These are phyloP conservation scores for Spencermartinsiella europaea DNA, from an alignment of 805 yeast species.

Conservation along the genomic window DNA sequence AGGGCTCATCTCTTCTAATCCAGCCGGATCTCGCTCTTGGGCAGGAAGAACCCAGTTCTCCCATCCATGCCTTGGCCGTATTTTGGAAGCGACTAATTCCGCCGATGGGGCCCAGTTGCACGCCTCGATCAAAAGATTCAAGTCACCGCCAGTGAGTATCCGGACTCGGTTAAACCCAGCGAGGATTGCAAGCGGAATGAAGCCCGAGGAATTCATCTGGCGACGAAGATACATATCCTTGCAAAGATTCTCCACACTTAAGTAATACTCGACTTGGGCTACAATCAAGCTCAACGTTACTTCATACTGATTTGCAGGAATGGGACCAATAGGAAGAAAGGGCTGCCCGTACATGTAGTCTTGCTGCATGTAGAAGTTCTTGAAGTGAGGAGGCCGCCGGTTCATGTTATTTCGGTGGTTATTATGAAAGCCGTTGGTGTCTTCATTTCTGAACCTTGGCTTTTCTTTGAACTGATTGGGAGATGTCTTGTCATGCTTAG, in stretches of 20 bases:
- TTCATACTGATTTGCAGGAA: conserved; percentile 19
- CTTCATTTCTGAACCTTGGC: conserved; percentile 5
- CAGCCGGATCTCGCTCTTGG: conserved; percentile 43
- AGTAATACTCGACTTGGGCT: conserved; percentile 82
- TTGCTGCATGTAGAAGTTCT: conserved; percentile 11
- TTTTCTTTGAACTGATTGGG: conserved; percentile 3
- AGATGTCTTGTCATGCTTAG: neutral
- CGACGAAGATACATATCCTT: conserved; percentile 79
- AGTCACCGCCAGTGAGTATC: conserved; percentile 54
- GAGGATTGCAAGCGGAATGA: conserved; percentile 57
- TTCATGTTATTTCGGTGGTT: conserved; percentile 11
- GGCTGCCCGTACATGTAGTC: conserved; percentile 4
- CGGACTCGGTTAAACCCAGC: conserved; percentile 73
- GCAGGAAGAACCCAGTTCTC: conserved; percentile 65
- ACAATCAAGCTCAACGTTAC: conserved; percentile 31
- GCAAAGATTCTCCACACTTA: conserved; percentile 78
- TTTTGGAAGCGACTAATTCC: conserved; percentile 48
- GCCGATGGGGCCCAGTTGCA: conserved; percentile 48
- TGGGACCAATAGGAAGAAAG: conserved; percentile 1
- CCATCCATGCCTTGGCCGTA: conserved; percentile 56
- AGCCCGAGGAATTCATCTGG: conserved; percentile 74
- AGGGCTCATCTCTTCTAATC: conserved; percentile 37
- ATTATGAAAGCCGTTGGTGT: conserved; percentile 3
- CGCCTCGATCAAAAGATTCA: conserved; percentile 49
- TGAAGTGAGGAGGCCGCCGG: conserved; percentile 16